A percentile compares a stretch with the other conserved stretches of the same genome.
These are phyloP conservation scores for Periglandula ipomoeae DNA, from an alignment of 2,329 filamentous ascomycete species.

Conservation along the genomic window DNA sequence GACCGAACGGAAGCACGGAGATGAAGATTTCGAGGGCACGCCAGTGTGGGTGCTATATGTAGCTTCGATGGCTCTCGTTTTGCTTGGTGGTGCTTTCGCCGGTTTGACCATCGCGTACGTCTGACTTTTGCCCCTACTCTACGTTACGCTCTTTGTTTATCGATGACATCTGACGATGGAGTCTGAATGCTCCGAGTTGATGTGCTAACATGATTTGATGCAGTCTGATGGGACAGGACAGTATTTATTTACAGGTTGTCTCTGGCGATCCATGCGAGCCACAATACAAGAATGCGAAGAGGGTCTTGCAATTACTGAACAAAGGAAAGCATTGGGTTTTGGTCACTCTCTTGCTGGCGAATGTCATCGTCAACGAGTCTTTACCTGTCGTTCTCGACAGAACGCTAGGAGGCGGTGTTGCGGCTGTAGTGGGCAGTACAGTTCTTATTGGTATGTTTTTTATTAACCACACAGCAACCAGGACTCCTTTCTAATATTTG, in stretches of 20 bases:
- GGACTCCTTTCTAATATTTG: slow-evolving; percentile 12
- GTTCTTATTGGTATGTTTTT: slow-evolving; percentile 73
- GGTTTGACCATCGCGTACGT: slow-evolving; percentile 80
- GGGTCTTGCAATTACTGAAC: slow-evolving; percentile 70
- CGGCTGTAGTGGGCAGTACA: slow-evolving; percentile 87
- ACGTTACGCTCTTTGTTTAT: slow-evolving; percentile 4
- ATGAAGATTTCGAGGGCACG: slow-evolving; percentile 47
- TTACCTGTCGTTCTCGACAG: slow-evolving; percentile 90
- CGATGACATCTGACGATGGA: neutral
- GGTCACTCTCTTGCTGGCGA: slow-evolving; percentile 85
- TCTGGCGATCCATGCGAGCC: slow-evolving; percentile 72
- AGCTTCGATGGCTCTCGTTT: slow-evolving; percentile 69
- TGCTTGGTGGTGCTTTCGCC: slow-evolving; percentile 87
- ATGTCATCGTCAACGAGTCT: slow-evolving; percentile 97
- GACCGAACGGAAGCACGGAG: slow-evolving; percentile 24
- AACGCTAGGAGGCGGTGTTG: slow-evolving; percentile 87
- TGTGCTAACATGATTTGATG: slow-evolving; percentile 3
- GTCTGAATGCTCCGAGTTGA: neutral
- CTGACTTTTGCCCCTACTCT: neutral
- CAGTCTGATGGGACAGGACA: slow-evolving; percentile 65
- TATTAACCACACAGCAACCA: no score
- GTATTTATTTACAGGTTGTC: slow-evolving; percentile 94
- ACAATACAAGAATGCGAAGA: slow-evolving; percentile 79
- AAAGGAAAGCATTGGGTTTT: slow-evolving; percentile 97
- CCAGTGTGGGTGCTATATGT: slow-evolving; percentile 73